Evolutionary conservation across 805 yeast species (phyloP), one percentile per base, ranked within the genome.

Genomic region (Cyberlindnera lachancei): DNA sequence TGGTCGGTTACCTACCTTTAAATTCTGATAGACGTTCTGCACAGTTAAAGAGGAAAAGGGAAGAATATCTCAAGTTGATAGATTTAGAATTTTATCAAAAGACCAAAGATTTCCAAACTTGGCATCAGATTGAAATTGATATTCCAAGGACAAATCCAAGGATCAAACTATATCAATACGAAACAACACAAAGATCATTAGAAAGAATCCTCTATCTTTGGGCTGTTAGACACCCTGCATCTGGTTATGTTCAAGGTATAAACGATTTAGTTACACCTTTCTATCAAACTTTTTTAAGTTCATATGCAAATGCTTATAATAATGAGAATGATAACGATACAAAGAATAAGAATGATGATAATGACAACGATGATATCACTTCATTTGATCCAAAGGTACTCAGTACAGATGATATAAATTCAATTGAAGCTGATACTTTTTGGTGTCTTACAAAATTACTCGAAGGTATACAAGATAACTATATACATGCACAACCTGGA

Each of bases 401-500:
- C 36, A 75, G 86, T 2, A 54, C 62, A 18, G 73, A 76, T 27
- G 76, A 79, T 13, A 55, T 79, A 26, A 68, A 74, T 30, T 73
- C 73, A 12, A 75, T 90, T 14, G 98, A 92, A 53, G 96, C 96
- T 3, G 98, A 92, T 59, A 79, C 95, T 3, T 92, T 84, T 61
- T 92, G 98, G 98, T 92, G 97, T 56, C 63, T 92, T 36, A 81
- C 96, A 4, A 79, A 90, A 50, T 65, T 92, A 17, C 65, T 92
- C 30, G 98, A 92, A 50, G 94, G 94, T 15, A 92, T 92, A 40
- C 95, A 94, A 44, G 98, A 92, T 56, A 92, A 88, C 52, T 92
- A 88, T 58, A 90, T 92, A 34, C 97, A 90, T 59, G 96, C 95
- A 22, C 98, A 92, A 56, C 98, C 98, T 0, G 98, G 98, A 3